Evolutionary conservation across 495 filamentous ascomycete species (phyloP).

Genomic region (Penicillium cataractarum): DNA sequence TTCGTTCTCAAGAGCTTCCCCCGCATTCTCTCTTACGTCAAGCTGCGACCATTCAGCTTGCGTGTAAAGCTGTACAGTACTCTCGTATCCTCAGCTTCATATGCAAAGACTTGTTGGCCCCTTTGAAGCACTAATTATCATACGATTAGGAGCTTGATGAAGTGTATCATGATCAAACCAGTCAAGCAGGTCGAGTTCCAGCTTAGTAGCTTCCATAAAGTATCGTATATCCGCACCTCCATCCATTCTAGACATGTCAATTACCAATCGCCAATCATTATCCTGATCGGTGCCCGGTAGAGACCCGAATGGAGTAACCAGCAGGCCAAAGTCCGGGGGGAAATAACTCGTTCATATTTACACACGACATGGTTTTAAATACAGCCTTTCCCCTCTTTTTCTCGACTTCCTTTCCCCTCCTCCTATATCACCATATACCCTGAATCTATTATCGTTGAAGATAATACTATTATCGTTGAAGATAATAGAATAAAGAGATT

Average conservation of each 20-base stretch:
- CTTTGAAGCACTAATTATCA: background rate
- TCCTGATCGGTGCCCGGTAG: background rate
- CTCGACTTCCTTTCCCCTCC: background rate
- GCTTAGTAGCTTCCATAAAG: background rate
- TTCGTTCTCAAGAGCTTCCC: constrained; percentile 31
- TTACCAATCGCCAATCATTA: background rate
- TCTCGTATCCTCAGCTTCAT: background rate
- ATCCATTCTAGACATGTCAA: background rate
- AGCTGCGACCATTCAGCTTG: constrained; percentile 1
- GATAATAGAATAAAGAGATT: too few species aligned
- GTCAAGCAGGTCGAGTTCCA: background rate
- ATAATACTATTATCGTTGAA: background rate
- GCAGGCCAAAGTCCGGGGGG: background rate
- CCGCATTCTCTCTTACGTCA: constrained; percentile 35
- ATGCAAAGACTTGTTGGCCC: background rate
- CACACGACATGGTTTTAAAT: background rate
- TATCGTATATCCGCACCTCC: background rate
- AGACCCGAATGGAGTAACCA: background rate
- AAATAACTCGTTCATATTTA: background rate
- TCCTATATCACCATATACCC: background rate
- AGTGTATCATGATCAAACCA: background rate
- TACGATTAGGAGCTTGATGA: background rate
- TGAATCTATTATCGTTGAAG: background rate
- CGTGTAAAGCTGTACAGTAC: constrained; percentile 9
- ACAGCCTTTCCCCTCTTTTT: background rate